Conservation (phyloP, 352 stramenopile species). For the Phytopythium vexans region DNA sequence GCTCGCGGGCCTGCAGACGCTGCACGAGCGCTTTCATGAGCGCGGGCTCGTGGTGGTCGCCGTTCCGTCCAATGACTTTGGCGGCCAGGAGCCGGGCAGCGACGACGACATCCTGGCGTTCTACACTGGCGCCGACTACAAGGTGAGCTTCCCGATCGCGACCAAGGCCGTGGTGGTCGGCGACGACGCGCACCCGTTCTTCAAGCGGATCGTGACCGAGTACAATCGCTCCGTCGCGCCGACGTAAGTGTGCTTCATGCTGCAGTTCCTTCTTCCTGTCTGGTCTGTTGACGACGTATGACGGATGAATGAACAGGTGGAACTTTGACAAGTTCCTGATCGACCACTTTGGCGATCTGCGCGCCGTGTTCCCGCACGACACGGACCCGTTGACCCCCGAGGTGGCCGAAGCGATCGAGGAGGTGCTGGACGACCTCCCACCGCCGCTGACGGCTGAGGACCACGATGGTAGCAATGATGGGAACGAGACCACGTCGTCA, state of each 20-base stretch:
- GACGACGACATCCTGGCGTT: constrained; percentile 37
- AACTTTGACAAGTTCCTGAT: constrained; percentile 86
- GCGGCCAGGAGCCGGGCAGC: constrained; percentile 39
- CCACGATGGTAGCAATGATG: too few species aligned
- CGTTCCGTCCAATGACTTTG: constrained; percentile 73
- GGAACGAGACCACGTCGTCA: too few species aligned
- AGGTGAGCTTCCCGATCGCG: constrained; percentile 53
- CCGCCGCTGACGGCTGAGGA: too few species aligned
- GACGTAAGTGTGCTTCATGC: constrained; percentile 18
- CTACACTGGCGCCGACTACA: constrained; percentile 33
- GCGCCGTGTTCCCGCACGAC: constrained; percentile 70
- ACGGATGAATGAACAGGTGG: constrained; percentile 24
- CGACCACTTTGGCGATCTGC: constrained; percentile 53
- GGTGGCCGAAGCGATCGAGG: constrained; percentile 61
- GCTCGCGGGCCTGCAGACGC: constrained; percentile 43
- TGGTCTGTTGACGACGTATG: background rate
- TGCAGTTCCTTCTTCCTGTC: background rate
- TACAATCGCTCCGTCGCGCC: constrained; percentile 67
- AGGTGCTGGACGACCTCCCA: constrained; percentile 49
- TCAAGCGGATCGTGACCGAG: constrained; percentile 50
- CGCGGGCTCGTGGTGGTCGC: constrained; percentile 53
- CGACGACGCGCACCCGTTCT: constrained; percentile 57
- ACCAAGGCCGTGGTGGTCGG: constrained; percentile 44
- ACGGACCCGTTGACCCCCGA: constrained; percentile 59
- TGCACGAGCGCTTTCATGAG: constrained; percentile 44